Percentiles rank a stretch among this genome's conserved stretches.
phyloP scores from a whole-genome alignment of 208 protist species.

The Herpetomonas tarakana region DNA sequence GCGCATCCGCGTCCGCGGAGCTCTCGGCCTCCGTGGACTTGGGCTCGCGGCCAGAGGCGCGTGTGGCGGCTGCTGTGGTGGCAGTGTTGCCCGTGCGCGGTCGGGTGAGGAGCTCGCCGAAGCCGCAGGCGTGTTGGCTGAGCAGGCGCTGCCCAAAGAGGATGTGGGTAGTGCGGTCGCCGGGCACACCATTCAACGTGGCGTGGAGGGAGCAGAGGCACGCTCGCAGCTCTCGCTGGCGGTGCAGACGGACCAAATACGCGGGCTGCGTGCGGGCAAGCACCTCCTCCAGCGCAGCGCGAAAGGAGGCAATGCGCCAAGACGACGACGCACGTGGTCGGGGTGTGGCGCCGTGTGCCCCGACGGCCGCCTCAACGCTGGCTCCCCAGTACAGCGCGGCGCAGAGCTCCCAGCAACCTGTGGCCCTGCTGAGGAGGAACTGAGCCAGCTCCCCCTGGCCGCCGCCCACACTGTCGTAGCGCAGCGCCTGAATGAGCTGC shows the following conservation, averaged over 20 bases:
- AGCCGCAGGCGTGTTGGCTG: constrained; percentile 45
- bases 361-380: constrained; percentile 45
- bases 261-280: constrained; percentile 30
- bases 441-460: constrained; percentile 30
- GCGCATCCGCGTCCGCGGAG: no score
- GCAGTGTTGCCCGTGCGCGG: not conserved
- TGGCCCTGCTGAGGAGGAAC: constrained; percentile 58
- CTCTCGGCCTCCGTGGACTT: no score
- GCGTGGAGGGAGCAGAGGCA: constrained; percentile 34
- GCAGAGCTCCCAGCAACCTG: constrained; percentile 73
- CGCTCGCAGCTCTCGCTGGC: constrained; percentile 42
- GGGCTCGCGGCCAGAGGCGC: not conserved
- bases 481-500: constrained; percentile 79
- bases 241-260: constrained; percentile 48
- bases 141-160: constrained; percentile 23
- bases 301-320: constrained; percentile 22
- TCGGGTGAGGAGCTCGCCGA: constrained; percentile 39
- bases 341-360: constrained; percentile 6
- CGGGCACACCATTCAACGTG: constrained; percentile 23
- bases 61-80: not conserved
- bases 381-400: constrained; percentile 65
- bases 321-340: no score
- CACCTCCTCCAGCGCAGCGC: constrained; percentile 23
- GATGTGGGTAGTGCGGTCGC: constrained; percentile 10
- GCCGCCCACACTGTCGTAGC: constrained; percentile 58